phyloP scores from a whole-genome alignment of 1,139 yeast species.

The Nakaseomyces glabratus region DNA sequence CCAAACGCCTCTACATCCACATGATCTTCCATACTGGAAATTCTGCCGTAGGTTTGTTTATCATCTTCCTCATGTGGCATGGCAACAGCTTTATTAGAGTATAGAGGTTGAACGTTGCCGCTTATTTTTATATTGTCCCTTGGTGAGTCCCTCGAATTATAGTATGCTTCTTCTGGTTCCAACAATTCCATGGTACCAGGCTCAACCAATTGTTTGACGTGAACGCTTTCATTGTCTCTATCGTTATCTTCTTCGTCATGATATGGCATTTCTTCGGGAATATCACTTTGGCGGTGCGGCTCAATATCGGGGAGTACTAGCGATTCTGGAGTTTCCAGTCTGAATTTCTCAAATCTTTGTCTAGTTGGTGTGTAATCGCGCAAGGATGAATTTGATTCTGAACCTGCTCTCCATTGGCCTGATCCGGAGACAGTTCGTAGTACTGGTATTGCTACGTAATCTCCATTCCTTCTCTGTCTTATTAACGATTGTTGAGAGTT shows the following conservation, averaged over 20 bases:
- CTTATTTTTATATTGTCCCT: too few relatives aligned
- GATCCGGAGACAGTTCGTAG: slow-evolving; percentile 12
- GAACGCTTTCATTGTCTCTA: too few relatives aligned
- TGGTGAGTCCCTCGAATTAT: too few relatives aligned
- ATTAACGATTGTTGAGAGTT: too few relatives aligned
- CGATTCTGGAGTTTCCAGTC: not conserved
- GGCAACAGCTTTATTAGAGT: too few relatives aligned
- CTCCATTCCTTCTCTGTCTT: not conserved
- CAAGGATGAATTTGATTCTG: slow-evolving; percentile 1
- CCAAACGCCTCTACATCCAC: slow-evolving; percentile 5
- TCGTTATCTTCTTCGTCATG: too few relatives aligned
- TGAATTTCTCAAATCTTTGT: not conserved
- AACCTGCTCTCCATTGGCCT: slow-evolving; percentile 11
- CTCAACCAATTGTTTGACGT: too few relatives aligned
- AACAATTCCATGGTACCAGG: too few relatives aligned
- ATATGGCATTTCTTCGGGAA: not conserved
- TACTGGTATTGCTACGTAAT: slow-evolving; percentile 10
- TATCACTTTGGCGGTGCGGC: not conserved
- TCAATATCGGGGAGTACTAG: slow-evolving; percentile 3
- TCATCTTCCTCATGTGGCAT: too few relatives aligned
- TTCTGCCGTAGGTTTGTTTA: too few relatives aligned
- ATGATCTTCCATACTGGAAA: slow-evolving; percentile 1
- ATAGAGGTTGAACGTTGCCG: too few relatives aligned
- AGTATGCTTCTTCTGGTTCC: too few relatives aligned
- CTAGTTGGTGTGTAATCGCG: slow-evolving; percentile 1